Conservation (phyloP, 495 filamentous ascomycete genomes). For the Tricharina praecox region DNA sequence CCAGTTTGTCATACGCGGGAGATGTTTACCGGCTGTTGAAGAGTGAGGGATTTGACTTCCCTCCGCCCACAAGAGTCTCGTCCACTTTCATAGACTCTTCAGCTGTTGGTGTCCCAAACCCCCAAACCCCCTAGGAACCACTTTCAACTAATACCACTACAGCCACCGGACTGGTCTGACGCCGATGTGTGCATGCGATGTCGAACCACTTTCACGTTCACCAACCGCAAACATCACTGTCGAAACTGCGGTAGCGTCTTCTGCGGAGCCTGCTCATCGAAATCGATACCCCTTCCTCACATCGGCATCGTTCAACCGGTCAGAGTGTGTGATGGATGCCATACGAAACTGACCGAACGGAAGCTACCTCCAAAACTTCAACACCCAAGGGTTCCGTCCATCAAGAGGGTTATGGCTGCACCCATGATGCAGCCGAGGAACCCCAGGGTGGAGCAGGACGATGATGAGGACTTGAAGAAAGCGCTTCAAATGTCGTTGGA, state of each 20-base stretch:
- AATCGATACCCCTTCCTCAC: constrained; percentile 73
- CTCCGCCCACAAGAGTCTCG: constrained; percentile 65
- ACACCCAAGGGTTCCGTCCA: constrained; percentile 23
- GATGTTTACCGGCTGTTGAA: constrained; percentile 73
- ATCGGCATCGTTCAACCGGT: constrained; percentile 83
- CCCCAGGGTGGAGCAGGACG: constrained; percentile 69
- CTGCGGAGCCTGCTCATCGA: constrained; percentile 80
- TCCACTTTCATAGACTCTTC: constrained; percentile 94
- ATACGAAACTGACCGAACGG: constrained; percentile 73
- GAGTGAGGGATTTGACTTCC: constrained; percentile 73
- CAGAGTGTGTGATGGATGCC: constrained; percentile 92
- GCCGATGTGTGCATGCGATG: constrained; percentile 98
- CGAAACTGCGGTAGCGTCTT: constrained; percentile 96
- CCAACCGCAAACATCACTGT: constrained; percentile 95
- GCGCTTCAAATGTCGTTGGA: constrained; percentile 93
- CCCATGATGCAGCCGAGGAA: constrained; percentile 89
- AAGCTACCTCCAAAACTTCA: constrained; percentile 26
- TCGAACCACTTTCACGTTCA: constrained; percentile 86
- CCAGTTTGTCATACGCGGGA: constrained; percentile 66
- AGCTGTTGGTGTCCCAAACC: constrained; percentile 46
- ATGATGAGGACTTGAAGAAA: constrained; percentile 85
- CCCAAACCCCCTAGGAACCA: constrained; percentile 1
- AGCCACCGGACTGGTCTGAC: constrained; percentile 96
- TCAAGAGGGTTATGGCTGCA: constrained; percentile 16
- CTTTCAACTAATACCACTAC: constrained; percentile 7